A percentile compares a stretch with the other conserved stretches of the same genome.
Conservation (phyloP, 306 rosid species). For the Vigna angularis region DNA sequence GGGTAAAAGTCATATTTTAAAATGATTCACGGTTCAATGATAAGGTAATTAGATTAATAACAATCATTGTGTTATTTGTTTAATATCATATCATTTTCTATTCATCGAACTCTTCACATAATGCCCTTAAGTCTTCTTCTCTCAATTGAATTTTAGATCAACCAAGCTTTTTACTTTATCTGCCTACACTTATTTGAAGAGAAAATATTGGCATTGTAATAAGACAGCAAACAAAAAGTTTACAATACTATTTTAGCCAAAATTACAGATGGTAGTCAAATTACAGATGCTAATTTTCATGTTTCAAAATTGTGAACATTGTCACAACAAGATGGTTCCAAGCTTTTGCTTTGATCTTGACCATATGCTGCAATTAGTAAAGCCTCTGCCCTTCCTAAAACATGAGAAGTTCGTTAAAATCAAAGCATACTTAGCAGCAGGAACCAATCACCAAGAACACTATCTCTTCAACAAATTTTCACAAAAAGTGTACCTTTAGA, state of each 20-base stretch:
- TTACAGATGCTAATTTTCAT: slow-evolving; percentile 23
- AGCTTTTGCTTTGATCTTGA: slow-evolving; percentile 52
- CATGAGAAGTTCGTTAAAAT: slow-evolving; percentile 15
- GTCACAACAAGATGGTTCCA: slow-evolving; percentile 44
- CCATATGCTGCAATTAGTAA: slow-evolving; percentile 96
- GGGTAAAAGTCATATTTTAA: too few relatives aligned
- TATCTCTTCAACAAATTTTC: background rate
- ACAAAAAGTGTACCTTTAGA: background rate
- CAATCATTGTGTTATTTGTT: too few relatives aligned
- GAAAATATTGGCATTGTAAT: background rate
- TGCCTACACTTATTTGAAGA: background rate
- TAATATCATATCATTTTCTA: too few relatives aligned
- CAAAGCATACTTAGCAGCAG: slow-evolving; percentile 23
- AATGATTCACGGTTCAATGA: too few relatives aligned
- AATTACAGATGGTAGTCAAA: slow-evolving; percentile 29
- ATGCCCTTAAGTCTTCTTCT: too few relatives aligned
- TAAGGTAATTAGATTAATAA: too few relatives aligned
- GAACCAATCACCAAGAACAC: slow-evolving; percentile 25
- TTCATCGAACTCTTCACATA: too few relatives aligned
- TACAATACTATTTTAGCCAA: slow-evolving; percentile 19
- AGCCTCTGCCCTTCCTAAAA: slow-evolving; percentile 96
- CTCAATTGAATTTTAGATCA: too few relatives aligned
- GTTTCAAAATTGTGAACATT: slow-evolving; percentile 47
- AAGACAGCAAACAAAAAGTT: background rate
- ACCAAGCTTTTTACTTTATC: too few relatives aligned